Base-by-base conservation (phyloP, 768 basidiomycete species). In the Phallus indusiatus region DNA sequence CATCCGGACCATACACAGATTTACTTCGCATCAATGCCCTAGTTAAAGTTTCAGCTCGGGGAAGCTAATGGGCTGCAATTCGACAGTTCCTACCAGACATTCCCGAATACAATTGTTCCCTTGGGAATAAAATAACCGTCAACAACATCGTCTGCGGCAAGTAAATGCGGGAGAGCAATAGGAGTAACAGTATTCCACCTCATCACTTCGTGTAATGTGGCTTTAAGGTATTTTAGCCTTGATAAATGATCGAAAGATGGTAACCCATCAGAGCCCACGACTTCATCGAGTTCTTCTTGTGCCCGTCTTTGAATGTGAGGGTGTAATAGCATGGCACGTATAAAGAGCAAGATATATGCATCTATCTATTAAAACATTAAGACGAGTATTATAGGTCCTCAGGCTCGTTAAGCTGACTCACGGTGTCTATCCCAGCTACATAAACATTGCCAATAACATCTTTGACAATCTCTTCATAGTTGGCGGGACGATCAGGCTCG, bases 301-400 rank as follows among this genome's bases (percentile, higher is more conserved):
- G 67, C 70, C 53, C 61, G 64, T 34, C 60, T 50, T 52, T 67
- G 66, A 1, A 63, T 59, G 14, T 61, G 59, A 9, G 66, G 63
- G 42, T 67, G 61, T 21, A 66, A 22, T 5, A 63, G 42, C 63
- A 70, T 68, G 1, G 63, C 67, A 16, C 65, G 65, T 42, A 67
- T 53, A 37, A 65, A 66, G 7, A 24, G 48, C 34, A 35, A 48
- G 53, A 35, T 17, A 36, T n/a, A 35, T 52, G 51, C 52, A 18
- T 6, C 22, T 4, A 3, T 24, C 18, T 18, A 14, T 10, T 42
- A 11, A 42, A n/a, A 42, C 5, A 42, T 14, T 42, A 42, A 42
- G 9, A 42, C 2, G 3, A 42, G 28, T 28, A 7, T n/a, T n/a
- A n/a, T n/a, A n/a, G n/a, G n/a, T n/a, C n/a, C 42, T 14, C 42